Evolutionary conservation across 1,284 basidiomycete genomes (phyloP), one percentile per base, ranked within the genome.

Genomic region (Apiotrichum porosum): DNA sequence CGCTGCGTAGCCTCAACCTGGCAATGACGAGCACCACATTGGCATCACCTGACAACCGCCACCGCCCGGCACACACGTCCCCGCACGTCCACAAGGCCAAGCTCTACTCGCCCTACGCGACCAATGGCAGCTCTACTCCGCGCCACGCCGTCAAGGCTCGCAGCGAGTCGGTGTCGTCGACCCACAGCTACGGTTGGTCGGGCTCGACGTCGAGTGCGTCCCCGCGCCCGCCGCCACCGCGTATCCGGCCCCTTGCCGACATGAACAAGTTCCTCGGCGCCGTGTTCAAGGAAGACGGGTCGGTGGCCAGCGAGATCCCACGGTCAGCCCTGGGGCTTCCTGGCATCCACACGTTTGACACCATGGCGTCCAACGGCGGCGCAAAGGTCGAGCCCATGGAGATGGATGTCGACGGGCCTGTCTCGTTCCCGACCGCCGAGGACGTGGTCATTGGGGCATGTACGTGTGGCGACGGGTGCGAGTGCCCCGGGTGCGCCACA

Each of bases 101-200:
- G 34, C 61, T 74, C n/a, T 75, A 70, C 51, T 71, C 65, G 18
- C 73, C 73, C 1, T 75, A 75, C 49, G 54, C 65, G 2, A 60
- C 57, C 13, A 60, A 58, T 32, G 61, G 63, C 9, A 43, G 51
- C 19, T 47, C 58, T 9, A 54, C 51, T 1, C 54, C 60, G 3
- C 57, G 60, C 9, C 60, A 62, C 21, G 57, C 55, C 10, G 31
- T 15, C 19, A 55, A 49, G 38, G 14, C 36, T 13, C 49, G 53
- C 28, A 51, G 49, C 40, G 49, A 42, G 28, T 55, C 53, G 3
- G 44, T 48, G 13, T 54, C 52, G 19, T 54, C 52, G 2, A 42
- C 35, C 4, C 24, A 35, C 15, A 49, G 47, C 23, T 19, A 32
- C 12, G 31, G 36, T 15, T 35, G 42, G 42, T 33, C 43, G 36